These are phyloP conservation scores for Russula brevipes DNA, from an alignment of 768 basidiomycete species.

Conservation along the genomic window DNA sequence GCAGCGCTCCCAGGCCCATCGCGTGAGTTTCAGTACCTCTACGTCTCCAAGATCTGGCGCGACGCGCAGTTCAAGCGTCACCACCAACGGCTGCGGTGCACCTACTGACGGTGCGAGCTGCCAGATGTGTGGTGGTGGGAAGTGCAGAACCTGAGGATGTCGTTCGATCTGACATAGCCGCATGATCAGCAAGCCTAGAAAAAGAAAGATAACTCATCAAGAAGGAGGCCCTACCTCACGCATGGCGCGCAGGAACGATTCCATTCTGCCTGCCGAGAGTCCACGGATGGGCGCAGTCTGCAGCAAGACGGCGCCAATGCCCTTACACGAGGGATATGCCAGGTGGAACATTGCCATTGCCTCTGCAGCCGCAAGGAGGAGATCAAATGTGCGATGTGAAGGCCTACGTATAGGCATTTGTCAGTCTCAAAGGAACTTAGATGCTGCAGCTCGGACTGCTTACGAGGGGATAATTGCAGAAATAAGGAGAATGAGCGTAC, in stretches of 20 bases:
- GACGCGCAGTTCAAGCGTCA: slow-evolving; percentile 79
- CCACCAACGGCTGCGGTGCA: slow-evolving; percentile 46
- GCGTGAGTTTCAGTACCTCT: slow-evolving; percentile 65
- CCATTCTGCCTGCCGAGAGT: slow-evolving; percentile 62
- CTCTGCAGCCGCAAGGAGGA: slow-evolving; percentile 74
- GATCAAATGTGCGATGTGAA: slow-evolving; percentile 72
- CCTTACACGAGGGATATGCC: slow-evolving; percentile 77
- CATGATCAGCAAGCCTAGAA: background rate
- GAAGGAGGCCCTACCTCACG: slow-evolving; percentile 51
- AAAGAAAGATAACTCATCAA: background rate
- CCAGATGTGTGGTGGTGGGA: slow-evolving; percentile 86
- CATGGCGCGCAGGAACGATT: slow-evolving; percentile 72
- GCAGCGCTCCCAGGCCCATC: slow-evolving; percentile 71
- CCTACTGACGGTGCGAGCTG: slow-evolving; percentile 50
- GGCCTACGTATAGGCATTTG: slow-evolving; percentile 26
- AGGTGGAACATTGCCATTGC: slow-evolving; percentile 75
- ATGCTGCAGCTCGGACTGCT: background rate
- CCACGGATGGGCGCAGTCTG: slow-evolving; percentile 82
- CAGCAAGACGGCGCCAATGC: slow-evolving; percentile 79
- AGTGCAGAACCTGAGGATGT: slow-evolving; percentile 76
- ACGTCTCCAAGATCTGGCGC: slow-evolving; percentile 57
- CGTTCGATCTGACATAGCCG: slow-evolving; percentile 56
- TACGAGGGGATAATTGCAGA: slow-evolving; percentile 53
- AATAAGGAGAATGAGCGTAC: slow-evolving; percentile 49
- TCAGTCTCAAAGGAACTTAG: background rate